Conservation (phyloP, 225 moss, liverwort and hornwort genomes). For the Antitrichia curtipendula region DNA sequence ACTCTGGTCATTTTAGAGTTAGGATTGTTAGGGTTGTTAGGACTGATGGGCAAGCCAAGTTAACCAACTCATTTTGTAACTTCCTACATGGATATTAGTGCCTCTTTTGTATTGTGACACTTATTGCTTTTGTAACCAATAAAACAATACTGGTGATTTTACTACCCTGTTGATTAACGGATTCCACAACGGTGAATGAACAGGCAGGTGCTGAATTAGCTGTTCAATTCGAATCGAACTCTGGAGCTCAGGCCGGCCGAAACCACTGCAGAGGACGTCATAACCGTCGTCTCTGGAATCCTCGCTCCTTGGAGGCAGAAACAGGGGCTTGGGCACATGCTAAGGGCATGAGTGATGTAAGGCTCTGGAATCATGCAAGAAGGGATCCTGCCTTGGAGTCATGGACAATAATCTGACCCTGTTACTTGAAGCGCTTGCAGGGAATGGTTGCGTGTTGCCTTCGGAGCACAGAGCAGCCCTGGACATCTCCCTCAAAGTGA, state of each 20-base stretch:
- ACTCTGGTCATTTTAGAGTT: background rate
- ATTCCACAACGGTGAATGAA: background rate
- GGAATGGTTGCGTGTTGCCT: slow-evolving; percentile 68
- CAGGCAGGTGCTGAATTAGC: background rate
- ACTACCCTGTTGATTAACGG: background rate
- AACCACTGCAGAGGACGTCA: background rate
- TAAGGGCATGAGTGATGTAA: background rate
- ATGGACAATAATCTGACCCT: slow-evolving; percentile 79
- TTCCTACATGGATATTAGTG: background rate
- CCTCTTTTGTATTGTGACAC: background rate
- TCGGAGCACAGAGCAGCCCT: slow-evolving; percentile 72
- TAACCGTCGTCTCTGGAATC: slow-evolving; percentile 11
- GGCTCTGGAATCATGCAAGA: background rate
- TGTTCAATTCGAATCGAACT: background rate
- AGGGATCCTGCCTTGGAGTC: background rate
- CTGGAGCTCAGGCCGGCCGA: background rate
- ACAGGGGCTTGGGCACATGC: background rate
- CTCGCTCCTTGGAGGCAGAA: background rate
- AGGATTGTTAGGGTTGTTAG: background rate
- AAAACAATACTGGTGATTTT: background rate
- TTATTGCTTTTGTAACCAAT: background rate
- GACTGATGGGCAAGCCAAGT: background rate
- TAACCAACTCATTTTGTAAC: background rate
- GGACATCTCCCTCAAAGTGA: slow-evolving; percentile 73
- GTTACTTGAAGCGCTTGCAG: slow-evolving; percentile 66